Conservation (phyloP, 768 basidiomycete genomes). For the Sarcodon sp. region DNA sequence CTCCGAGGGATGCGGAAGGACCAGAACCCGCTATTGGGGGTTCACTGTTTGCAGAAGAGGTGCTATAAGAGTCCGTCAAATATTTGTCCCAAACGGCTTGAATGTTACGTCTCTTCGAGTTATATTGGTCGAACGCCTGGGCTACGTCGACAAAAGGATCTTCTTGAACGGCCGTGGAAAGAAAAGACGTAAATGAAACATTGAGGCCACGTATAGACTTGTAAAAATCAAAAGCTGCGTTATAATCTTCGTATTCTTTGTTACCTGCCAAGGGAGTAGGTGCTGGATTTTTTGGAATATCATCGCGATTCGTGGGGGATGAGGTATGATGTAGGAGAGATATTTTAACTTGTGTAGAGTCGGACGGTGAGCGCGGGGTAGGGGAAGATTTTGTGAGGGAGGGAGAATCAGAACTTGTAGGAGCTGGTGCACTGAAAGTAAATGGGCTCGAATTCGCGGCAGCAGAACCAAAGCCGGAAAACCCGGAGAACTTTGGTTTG, state of each 20-base stretch:
- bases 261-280: conserved; percentile 4
- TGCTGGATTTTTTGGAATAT: not conserved
- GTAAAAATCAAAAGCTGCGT: conserved; percentile 40
- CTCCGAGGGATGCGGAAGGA: not conserved
- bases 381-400: not conserved
- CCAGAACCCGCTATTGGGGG: not conserved
- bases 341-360: not conserved
- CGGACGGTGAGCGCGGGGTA: not conserved
- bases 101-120: conserved; percentile 35
- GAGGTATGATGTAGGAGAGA: not conserved
- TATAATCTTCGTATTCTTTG: conserved; percentile 15
- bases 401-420: conserved; percentile 8
- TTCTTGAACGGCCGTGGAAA: conserved; percentile 44
- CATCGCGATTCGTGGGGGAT: not conserved
- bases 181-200: conserved; percentile 43
- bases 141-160: conserved; percentile 63
- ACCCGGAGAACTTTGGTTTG: conserved; percentile 35
- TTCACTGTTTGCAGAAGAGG: not conserved
- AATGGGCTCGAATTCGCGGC: conserved; percentile 21
- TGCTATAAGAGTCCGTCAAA: not conserved
- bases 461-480: conserved; percentile 36
- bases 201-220: conserved; percentile 66
- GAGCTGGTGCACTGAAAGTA: conserved; percentile 9
- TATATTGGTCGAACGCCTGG: conserved; percentile 46
- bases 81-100: conserved; percentile 41